Evolutionary conservation across 768 basidiomycete genomes (phyloP).

Genomic region (Tephrocybe sp.): DNA sequence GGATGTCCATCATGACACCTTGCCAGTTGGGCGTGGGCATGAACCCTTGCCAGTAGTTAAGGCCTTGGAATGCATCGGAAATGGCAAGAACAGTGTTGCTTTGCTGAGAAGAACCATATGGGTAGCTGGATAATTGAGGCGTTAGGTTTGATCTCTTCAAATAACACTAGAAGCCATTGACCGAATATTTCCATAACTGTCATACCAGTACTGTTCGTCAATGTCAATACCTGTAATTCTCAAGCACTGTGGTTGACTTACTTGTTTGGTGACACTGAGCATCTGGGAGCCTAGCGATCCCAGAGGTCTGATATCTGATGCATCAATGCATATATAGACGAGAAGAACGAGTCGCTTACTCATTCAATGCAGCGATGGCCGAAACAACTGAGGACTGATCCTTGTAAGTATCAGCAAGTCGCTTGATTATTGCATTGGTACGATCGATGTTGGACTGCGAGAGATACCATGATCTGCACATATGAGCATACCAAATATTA

Average conservation of each 20-base stretch:
- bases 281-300: conserved; percentile 58
- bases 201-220: conserved; percentile 60
- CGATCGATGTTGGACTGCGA: conserved; percentile 65
- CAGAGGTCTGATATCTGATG: conserved; percentile 53
- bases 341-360: conserved; percentile 42
- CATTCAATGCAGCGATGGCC: conserved; percentile 76
- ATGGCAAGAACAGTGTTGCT: conserved; percentile 70
- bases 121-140: conserved; percentile 26
- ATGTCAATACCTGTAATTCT: conserved; percentile 5
- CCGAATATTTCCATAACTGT: conserved; percentile 78
- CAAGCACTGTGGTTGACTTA: conserved; percentile 15
- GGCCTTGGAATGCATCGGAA: conserved; percentile 78
- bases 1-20: conserved; percentile 79
- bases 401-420: conserved; percentile 59
- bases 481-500: conserved; percentile 9
- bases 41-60: conserved; percentile 70
- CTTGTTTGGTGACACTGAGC: conserved; percentile 47
- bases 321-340: not conserved
- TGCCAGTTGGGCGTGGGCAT: conserved; percentile 49
- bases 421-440: conserved; percentile 64
- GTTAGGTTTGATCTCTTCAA: not conserved
- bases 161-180: conserved; percentile 25
- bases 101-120: conserved; percentile 37
- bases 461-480: conserved; percentile 62
- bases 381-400: conserved; percentile 55